Conservation (phyloP, 768 basidiomycete genomes). For the Russula brevipes region DNA sequence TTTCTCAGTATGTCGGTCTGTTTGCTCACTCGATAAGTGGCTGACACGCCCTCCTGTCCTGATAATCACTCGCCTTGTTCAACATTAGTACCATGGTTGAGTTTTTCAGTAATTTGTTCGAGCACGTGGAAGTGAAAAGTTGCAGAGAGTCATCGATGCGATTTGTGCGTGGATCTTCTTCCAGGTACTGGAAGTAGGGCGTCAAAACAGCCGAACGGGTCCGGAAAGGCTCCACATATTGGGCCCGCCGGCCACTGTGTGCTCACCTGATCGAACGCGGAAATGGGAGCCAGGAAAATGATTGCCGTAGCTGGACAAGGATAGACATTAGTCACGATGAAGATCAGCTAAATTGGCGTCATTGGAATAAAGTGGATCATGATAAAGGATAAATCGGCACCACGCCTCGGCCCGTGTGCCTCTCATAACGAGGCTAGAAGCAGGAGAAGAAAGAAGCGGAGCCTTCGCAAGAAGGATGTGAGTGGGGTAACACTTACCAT, state of each 20-base stretch:
- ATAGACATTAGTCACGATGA: slow-evolving; percentile 11
- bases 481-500: slow-evolving; percentile 35
- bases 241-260: background rate
- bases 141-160: slow-evolving; percentile 86
- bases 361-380: background rate
- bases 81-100: slow-evolving; percentile 47
- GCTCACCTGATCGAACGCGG: slow-evolving; percentile 78
- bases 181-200: slow-evolving; percentile 49
- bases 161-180: slow-evolving; percentile 82
- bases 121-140: slow-evolving; percentile 80
- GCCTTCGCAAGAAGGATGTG: slow-evolving; percentile 18
- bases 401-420: background rate
- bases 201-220: slow-evolving; percentile 40
- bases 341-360: background rate
- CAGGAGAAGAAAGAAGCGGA: slow-evolving; percentile 67
- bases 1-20: slow-evolving; percentile 73
- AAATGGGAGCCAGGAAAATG: slow-evolving; percentile 82
- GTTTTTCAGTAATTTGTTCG: slow-evolving; percentile 71
- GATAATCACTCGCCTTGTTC: slow-evolving; percentile 59
- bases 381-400: slow-evolving; percentile 1
- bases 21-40: slow-evolving; percentile 37
- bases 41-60: slow-evolving; percentile 33
- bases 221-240: background rate
- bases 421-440: slow-evolving; percentile 36
- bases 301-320: slow-evolving; percentile 61